A percentile compares a stretch with the other conserved stretches of the same genome.
These are phyloP conservation scores for Fonsecaea erecta DNA, from an alignment of 2,329 filamentous ascomycete species.

Conservation along the genomic window DNA sequence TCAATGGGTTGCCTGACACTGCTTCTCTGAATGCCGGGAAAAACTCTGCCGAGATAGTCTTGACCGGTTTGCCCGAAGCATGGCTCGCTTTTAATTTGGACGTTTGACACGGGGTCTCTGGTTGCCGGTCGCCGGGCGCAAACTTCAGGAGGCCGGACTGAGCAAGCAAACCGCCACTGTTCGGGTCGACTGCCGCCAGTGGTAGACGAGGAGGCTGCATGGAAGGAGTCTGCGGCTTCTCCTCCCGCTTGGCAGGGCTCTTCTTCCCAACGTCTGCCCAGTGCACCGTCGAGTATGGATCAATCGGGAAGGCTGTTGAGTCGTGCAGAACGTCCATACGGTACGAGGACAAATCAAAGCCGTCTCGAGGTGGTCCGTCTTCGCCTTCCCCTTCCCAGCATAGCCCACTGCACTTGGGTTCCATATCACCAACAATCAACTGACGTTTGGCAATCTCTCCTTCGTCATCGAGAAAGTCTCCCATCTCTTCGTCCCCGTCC, in stretches of 20 bases:
- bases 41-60: constrained; percentile 61
- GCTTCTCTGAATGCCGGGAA: constrained; percentile 70
- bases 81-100: constrained; percentile 5
- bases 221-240: constrained; percentile 38
- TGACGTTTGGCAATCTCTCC: constrained; percentile 70
- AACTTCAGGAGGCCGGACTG: not conserved
- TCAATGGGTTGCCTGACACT: constrained; percentile 72
- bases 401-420: constrained; percentile 77
- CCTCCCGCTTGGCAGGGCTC: constrained; percentile 24
- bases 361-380: constrained; percentile 47
- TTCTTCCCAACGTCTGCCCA: constrained; percentile 59
- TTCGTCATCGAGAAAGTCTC: constrained; percentile 86
- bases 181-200: constrained; percentile 33
- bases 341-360: constrained; percentile 62
- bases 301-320: constrained; percentile 59
- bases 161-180: constrained; percentile 18
- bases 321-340: constrained; percentile 64
- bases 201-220: constrained; percentile 40
- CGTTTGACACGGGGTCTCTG: constrained; percentile 14
- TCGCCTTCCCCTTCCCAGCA: constrained; percentile 82
- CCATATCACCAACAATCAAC: constrained; percentile 67
- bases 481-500: constrained; percentile 81
- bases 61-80: constrained; percentile 29
- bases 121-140: not conserved
- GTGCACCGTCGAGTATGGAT: constrained; percentile 83